A percentile compares a stretch with the other conserved stretches of the same genome.
Conservation (phyloP, 495 filamentous ascomycete species). For the Neurospora sp. region DNA sequence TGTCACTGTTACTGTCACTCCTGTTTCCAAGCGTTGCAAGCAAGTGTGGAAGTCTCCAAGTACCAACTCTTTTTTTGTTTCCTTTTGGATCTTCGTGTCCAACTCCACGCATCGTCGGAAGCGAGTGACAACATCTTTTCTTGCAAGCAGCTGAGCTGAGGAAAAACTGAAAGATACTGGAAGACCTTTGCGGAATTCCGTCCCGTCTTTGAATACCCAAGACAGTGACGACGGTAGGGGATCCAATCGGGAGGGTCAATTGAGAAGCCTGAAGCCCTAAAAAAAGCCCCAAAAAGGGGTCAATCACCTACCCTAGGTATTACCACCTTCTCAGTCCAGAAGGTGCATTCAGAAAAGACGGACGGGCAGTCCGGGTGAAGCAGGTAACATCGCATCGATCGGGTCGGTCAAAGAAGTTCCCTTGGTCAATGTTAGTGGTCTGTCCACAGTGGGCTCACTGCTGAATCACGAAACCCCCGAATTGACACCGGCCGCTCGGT, state of each 20-base stretch:
- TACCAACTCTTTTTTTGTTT: neutral
- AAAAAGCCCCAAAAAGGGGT: neutral
- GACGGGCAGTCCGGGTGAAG: neutral
- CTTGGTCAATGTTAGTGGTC: neutral
- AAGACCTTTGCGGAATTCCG: neutral
- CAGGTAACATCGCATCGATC: neutral
- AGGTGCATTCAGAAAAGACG: neutral
- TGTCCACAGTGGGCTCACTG: neutral
- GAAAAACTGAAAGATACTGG: neutral
- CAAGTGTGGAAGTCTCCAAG: neutral
- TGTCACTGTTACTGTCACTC: neutral
- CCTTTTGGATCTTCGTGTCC: neutral
- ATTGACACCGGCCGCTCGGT: neutral
- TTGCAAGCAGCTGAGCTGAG: neutral
- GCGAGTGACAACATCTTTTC: neutral
- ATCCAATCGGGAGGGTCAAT: neutral
- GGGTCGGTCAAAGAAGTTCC: neutral
- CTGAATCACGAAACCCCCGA: neutral
- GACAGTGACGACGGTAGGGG: neutral
- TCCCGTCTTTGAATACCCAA: neutral
- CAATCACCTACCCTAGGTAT: too few relatives aligned
- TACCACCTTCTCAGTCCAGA: neutral
- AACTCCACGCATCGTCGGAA: neutral
- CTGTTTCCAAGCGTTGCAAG: neutral
- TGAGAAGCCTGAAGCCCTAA: neutral